Conservation (phyloP, 345 rosid genomes). For the Jatropha curcas region DNA sequence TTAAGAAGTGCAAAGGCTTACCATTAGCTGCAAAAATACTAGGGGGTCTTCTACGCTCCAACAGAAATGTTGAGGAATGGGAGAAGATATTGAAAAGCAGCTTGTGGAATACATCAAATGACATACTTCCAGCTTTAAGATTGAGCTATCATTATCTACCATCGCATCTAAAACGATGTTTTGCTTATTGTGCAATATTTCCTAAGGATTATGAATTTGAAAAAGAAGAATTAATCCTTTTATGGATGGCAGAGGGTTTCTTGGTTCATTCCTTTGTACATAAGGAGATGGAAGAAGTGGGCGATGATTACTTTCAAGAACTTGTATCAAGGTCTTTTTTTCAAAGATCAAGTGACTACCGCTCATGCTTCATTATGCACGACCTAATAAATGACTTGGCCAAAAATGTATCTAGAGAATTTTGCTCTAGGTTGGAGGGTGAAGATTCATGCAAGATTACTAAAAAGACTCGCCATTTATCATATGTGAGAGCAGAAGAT, state of each 20-base stretch:
- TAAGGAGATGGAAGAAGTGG: slow-evolving; percentile 9
- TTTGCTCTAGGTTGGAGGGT: slow-evolving; percentile 9
- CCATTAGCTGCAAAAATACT: slow-evolving; percentile 18
- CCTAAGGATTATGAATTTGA: slow-evolving; percentile 16
- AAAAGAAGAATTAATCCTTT: slow-evolving; percentile 9
- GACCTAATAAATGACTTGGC: slow-evolving; percentile 13
- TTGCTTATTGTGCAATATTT: slow-evolving; percentile 22
- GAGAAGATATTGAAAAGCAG: slow-evolving; percentile 12
- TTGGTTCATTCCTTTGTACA: background rate
- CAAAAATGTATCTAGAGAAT: slow-evolving; percentile 17
- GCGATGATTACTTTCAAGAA: slow-evolving; percentile 11
- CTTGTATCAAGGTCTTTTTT: slow-evolving; percentile 23
- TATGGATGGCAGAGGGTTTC: slow-evolving; percentile 29
- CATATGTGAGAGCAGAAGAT: slow-evolving; percentile 8
- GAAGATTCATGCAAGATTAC: slow-evolving; percentile 4
- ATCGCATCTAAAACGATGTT: slow-evolving; percentile 19
- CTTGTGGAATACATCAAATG: background rate
- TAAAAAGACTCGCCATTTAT: slow-evolving; percentile 1
- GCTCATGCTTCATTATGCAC: slow-evolving; percentile 15
- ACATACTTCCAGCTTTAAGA: slow-evolving; percentile 14
- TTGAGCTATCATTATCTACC: slow-evolving; percentile 25
- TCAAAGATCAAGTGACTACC: background rate
- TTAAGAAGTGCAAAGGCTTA: slow-evolving; percentile 9
- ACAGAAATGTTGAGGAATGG: slow-evolving; percentile 7
- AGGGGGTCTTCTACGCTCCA: slow-evolving; percentile 11